A percentile compares a stretch with the other conserved stretches of the same genome.
phyloP scores from a whole-genome alignment of 805 yeast genomes.

The Candida tammaniensis region DNA sequence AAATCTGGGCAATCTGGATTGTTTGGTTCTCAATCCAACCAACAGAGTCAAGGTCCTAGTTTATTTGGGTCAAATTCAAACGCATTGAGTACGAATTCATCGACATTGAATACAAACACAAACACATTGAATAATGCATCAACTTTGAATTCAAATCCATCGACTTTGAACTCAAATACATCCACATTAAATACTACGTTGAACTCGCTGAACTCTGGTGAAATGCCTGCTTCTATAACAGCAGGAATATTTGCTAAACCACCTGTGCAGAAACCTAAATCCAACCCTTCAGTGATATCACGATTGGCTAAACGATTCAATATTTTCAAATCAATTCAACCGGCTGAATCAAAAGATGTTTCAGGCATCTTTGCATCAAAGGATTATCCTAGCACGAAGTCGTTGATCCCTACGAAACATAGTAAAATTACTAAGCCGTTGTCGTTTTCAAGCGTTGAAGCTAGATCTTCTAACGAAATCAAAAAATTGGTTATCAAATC shows the following conservation, averaged over 20 bases:
- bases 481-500: constrained; percentile 38
- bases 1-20: too few species aligned
- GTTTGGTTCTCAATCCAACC: too few species aligned
- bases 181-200: too few species aligned
- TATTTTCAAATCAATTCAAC: constrained; percentile 7
- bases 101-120: too few species aligned
- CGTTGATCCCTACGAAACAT: background rate
- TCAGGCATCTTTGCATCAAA: constrained; percentile 11
- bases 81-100: constrained; percentile 1
- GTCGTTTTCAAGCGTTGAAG: constrained; percentile 7
- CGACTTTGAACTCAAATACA: too few species aligned
- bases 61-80: too few species aligned
- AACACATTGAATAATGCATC: too few species aligned
- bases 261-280: background rate
- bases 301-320: constrained; percentile 10
- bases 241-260: constrained; percentile 8
- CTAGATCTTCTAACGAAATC: constrained; percentile 11
- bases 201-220: too few species aligned
- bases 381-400: constrained; percentile 9
- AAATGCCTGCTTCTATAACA: constrained; percentile 14
- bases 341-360: constrained; percentile 1
- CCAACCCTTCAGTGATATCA: constrained; percentile 7
- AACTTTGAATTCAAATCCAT: too few species aligned
- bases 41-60: too few species aligned
- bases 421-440: constrained; percentile 13